Percentiles rank a stretch among this genome's conserved stretches.
Evolutionary conservation across 306 rosid species (phyloP).

Genomic region (Lathyrus aphaca): DNA sequence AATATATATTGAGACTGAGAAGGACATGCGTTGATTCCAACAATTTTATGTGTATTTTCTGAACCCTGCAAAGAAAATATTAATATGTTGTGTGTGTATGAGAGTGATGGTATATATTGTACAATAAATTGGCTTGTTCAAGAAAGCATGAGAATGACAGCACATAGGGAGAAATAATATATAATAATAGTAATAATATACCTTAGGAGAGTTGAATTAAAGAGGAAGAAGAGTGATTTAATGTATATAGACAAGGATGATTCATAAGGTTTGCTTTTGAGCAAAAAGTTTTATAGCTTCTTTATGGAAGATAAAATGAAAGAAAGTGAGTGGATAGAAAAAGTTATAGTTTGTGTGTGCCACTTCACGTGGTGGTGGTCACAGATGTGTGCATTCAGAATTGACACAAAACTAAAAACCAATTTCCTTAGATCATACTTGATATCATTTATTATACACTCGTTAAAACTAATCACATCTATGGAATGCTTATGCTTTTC

Average conservation of each 20-base stretch:
- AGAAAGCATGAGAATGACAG: conserved; percentile 64
- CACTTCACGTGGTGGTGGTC: conserved; percentile 79
- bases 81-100: neutral
- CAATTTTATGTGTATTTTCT: conserved; percentile 37
- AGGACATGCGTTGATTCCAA: conserved; percentile 44
- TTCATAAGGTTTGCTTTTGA: conserved; percentile 51
- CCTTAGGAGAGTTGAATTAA: conserved; percentile 37
- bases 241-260: conserved; percentile 47
- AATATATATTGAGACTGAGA: conserved; percentile 24
- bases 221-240: conserved; percentile 46
- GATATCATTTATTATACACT: too few species aligned
- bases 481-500: too few species aligned
- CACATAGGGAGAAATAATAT: conserved; percentile 43
- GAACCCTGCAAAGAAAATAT: conserved; percentile 39
- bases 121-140: neutral
- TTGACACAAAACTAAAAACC: conserved; percentile 43
- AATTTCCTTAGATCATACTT: too few species aligned
- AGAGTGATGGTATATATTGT: conserved; percentile 24
- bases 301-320: conserved; percentile 55
- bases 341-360: conserved; percentile 48
- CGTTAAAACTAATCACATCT: too few species aligned
- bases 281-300: conserved; percentile 54
- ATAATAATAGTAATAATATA: conserved; percentile 29
- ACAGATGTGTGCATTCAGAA: conserved; percentile 8
- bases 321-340: conserved; percentile 35